A percentile compares a stretch with the other conserved stretches of the same genome.
Conservation (phyloP, 2,329 filamentous ascomycete species). For the Ceratocystis albifundus region DNA sequence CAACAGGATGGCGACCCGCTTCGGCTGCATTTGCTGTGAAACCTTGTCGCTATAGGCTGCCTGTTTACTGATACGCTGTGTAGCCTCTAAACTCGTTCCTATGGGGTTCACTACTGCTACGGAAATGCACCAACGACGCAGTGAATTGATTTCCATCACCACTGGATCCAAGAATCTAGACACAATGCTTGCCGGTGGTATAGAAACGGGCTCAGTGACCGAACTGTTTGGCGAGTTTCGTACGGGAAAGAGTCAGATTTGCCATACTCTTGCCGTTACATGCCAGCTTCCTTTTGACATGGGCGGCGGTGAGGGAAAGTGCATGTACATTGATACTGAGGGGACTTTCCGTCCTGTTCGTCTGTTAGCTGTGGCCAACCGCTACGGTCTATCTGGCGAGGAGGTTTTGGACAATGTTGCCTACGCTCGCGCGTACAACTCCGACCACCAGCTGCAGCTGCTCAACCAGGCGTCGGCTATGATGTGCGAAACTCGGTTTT, state of each 20-base stretch:
- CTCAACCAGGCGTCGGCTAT: slow-evolving; percentile 91
- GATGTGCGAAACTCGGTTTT: slow-evolving; percentile 99
- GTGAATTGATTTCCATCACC: slow-evolving; percentile 94
- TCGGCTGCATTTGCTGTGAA: background rate
- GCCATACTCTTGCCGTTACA: slow-evolving; percentile 94
- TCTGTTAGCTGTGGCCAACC: slow-evolving; percentile 79
- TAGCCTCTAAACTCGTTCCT: slow-evolving; percentile 88
- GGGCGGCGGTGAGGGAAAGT: slow-evolving; percentile 97
- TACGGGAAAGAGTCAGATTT: slow-evolving; percentile 97
- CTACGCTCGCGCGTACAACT: slow-evolving; percentile 96
- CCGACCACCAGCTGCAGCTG: slow-evolving; percentile 89
- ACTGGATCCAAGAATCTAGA: slow-evolving; percentile 97
- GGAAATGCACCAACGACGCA: slow-evolving; percentile 95
- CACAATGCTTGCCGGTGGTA: slow-evolving; percentile 81
- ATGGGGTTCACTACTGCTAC: slow-evolving; percentile 99
- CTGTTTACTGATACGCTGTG: slow-evolving; percentile 16
- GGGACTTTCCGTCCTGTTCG: slow-evolving; percentile 92
- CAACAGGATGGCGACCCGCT: background rate
- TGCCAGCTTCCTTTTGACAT: slow-evolving; percentile 97
- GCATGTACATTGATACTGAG: slow-evolving; percentile 95
- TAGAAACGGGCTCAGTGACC: slow-evolving; percentile 95
- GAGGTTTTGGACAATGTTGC: slow-evolving; percentile 98
- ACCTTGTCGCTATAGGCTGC: background rate
- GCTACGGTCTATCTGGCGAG: slow-evolving; percentile 88
- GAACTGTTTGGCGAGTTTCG: slow-evolving; percentile 97